Percentiles rank a stretch among this genome's conserved stretches.
Conservation (phyloP, 352 stramenopile species). For the Phytophthora litchii region DNA sequence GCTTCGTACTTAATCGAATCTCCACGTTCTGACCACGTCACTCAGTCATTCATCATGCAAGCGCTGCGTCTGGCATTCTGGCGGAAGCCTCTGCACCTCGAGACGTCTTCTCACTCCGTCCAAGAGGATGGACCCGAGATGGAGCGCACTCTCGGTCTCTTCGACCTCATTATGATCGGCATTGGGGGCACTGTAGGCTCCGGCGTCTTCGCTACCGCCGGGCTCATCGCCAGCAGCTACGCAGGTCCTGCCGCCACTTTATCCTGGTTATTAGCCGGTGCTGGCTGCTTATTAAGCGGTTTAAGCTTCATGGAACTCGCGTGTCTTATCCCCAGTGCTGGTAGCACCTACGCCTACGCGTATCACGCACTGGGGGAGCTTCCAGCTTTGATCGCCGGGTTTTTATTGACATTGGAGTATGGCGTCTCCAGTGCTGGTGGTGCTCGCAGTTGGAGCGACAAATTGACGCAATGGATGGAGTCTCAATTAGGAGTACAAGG, state of each 20-base stretch:
- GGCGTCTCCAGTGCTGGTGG: slow-evolving; percentile 90
- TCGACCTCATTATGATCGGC: slow-evolving; percentile 93
- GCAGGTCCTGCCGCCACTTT: slow-evolving; percentile 81
- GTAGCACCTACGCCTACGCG: slow-evolving; percentile 93
- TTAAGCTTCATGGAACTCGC: slow-evolving; percentile 94
- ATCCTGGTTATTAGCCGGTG: slow-evolving; percentile 84
- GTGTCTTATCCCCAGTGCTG: slow-evolving; percentile 85
- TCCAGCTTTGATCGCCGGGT: slow-evolving; percentile 89
- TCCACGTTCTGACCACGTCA: slow-evolving; percentile 4
- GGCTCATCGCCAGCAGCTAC: slow-evolving; percentile 68
- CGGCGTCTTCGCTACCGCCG: slow-evolving; percentile 91
- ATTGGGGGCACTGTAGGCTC: slow-evolving; percentile 94
- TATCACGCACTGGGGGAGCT: slow-evolving; percentile 94
- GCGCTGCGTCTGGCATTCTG: slow-evolving; percentile 71
- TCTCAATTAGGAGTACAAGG: slow-evolving; percentile 53
- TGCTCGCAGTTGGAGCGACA: slow-evolving; percentile 94
- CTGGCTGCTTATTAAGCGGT: slow-evolving; percentile 80
- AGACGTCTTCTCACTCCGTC: slow-evolving; percentile 25
- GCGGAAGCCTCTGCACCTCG: slow-evolving; percentile 70
- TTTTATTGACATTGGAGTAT: slow-evolving; percentile 94
- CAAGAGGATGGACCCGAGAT: slow-evolving; percentile 18
- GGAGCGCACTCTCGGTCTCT: slow-evolving; percentile 74
- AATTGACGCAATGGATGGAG: slow-evolving; percentile 86
- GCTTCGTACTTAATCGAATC: slow-evolving; percentile 9
- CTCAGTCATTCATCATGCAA: slow-evolving; percentile 7